Evolutionary conservation across 805 yeast genomes (phyloP), one percentile per base, ranked within the genome.

Genomic region (Hemisphaericaspora nanyangensis): DNA sequence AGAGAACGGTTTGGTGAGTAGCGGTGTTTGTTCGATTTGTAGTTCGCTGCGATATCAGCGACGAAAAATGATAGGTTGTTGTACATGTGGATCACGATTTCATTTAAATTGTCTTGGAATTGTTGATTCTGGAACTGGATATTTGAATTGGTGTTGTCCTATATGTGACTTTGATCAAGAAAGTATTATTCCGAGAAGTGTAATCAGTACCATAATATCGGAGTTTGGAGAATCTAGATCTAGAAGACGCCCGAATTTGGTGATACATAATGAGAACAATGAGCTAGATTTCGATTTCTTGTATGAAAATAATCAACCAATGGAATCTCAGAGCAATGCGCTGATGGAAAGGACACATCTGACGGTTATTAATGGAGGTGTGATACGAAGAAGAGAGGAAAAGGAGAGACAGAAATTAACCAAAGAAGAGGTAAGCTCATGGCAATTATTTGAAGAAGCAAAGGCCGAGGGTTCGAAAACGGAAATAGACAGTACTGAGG

Each of bases 141-240:
- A 17, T 26, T 20, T 29, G 4, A 54, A 44, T 12, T 74, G 79
- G 79, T 55, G 55, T 41, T 75, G 80, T 49, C 79, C 79, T n/a
- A 62, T 72, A 43, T 75, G 80, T 48, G 77, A 70, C 40, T 52
- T 55, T 39, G 59, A 56, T 24, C 77, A 72, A 50, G 69, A 60
- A 29, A 31, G 52, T 6, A n/a, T 39, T 11, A n/a, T 44, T 17
- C 38, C 46, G 7, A 15, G 26, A 16, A 18, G 20, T 12, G 17
- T 29, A 12, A 17, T 11, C 3, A 17, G 12, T 7, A 24, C 43
- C 2, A 17, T 35, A 17, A 10, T 34, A 20, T 16, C 35, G 4
- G 16, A 24, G 10, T 17, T 40, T 12, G 12, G 16, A 24, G 36
- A 15, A 6, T 10, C n/a, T 22, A 2, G n/a, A 22, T 18, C 28